Percentiles rank a stretch among this genome's conserved stretches.
These are phyloP conservation scores for Colletotrichum eleusines DNA, from an alignment of 2,329 filamentous ascomycete genomes.

Conservation along the genomic window DNA sequence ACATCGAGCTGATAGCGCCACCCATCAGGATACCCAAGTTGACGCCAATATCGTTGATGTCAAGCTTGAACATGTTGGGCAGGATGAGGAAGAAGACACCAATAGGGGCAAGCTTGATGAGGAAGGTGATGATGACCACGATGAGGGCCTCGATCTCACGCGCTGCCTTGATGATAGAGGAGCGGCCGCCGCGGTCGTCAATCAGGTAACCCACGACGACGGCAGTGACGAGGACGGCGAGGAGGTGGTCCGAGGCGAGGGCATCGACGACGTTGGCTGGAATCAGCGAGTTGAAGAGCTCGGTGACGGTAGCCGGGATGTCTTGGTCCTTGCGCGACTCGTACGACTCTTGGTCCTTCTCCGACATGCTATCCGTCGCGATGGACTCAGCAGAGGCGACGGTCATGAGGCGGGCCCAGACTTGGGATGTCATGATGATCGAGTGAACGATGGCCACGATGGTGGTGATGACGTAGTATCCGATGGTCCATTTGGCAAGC, in stretches of 20 bases:
- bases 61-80: constrained; percentile 62
- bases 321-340: constrained; percentile 50
- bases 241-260: constrained; percentile 59
- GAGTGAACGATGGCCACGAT: constrained; percentile 61
- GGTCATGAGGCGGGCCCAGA: constrained; percentile 61
- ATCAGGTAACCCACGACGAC: constrained; percentile 62
- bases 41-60: constrained; percentile 59
- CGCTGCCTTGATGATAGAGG: constrained; percentile 56
- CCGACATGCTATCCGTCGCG: constrained; percentile 45
- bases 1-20: constrained; percentile 59
- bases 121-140: constrained; percentile 58
- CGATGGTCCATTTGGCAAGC: constrained; percentile 62
- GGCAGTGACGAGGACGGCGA: constrained; percentile 60
- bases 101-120: constrained; percentile 63
- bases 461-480: constrained; percentile 64
- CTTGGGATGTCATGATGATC: constrained; percentile 59
- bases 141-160: constrained; percentile 63
- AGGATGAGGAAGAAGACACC: constrained; percentile 67
- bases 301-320: constrained; percentile 58
- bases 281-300: constrained; percentile 63
- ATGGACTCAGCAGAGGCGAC: constrained; percentile 51
- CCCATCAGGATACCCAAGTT: constrained; percentile 65
- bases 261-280: constrained; percentile 62
- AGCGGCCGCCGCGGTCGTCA: constrained; percentile 50
- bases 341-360: constrained; percentile 48